Evolutionary conservation across 176 grass and related monocot genomes (phyloP), one percentile per base, ranked within the genome.

Genomic region (Rhipidocladum racemiflorum): DNA sequence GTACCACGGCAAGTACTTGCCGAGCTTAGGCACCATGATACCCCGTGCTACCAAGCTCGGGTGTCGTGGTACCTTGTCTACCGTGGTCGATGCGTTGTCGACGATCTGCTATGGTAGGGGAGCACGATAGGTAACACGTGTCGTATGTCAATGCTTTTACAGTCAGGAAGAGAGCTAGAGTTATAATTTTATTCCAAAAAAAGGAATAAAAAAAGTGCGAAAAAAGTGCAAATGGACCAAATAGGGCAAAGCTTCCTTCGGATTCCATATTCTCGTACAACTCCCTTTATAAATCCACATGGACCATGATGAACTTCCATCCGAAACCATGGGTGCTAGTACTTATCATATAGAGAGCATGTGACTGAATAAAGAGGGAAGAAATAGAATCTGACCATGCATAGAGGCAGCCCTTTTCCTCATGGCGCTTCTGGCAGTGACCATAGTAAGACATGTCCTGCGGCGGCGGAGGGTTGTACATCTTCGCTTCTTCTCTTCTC

Each of bases 361-460:
- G 25, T 29, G 60, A 30, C 21, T 69, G 9, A 69, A 69, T 30
- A 25, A 25, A 69, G 27, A 20, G 20, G 34, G 23, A 12, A 28
- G 17, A 46, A 3, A 16, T 15, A 21, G 27, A 21, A 35, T 35
- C 23, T 88, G 50, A 89, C 92, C 92, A 91, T 13, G 40, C 89
- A 6, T 94, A 94, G 80, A 91, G 55, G 75, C 89, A 94, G 61
- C 92, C 92, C 82, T 91, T 94, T 65, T 91, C 89, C 25, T 84
- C 10, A 16, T 87, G 80, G n/a, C 92, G 89, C 76, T 71, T 91
- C 57, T 76, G 27, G 72, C 68, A 72, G 75, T 94, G 92, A 3
- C 61, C 92, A 7, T 89, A 71, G 80, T 91, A 94, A 24, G 86
- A 86, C 92, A 94, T 89, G 72, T 79, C 71, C 44, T 91, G 83